These are phyloP conservation scores for Verbena officinalis DNA, from an alignment of 257 asterid genomes.

Conservation along the genomic window DNA sequence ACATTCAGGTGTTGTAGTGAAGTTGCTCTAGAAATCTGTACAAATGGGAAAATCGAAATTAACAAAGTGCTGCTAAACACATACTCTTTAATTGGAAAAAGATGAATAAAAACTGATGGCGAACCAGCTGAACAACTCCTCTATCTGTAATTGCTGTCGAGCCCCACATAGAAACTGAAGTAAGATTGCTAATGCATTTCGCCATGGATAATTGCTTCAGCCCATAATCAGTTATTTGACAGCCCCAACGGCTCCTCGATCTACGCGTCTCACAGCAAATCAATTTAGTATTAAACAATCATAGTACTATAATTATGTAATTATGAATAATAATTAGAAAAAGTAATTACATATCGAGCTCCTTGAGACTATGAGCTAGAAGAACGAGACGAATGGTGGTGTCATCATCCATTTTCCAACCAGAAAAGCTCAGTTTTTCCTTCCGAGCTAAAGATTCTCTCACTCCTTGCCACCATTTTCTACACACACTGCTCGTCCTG, in stretches of 20 bases:
- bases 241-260: conserved; percentile 96
- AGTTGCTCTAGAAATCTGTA: conserved; percentile 67
- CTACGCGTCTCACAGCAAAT: conserved; percentile 39
- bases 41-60: background rate
- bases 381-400: conserved; percentile 76
- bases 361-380: conserved; percentile 74
- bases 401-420: conserved; percentile 88
- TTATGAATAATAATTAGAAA: background rate
- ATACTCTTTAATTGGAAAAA: background rate
- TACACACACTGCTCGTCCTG: conserved; percentile 73
- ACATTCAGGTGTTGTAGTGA: conserved; percentile 79
- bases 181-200: conserved; percentile 70
- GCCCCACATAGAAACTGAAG: conserved; percentile 88
- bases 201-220: conserved; percentile 67
- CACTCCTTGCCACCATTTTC: conserved; percentile 90
- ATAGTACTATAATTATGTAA: background rate
- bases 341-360: conserved; percentile 88
- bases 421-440: conserved; percentile 71
- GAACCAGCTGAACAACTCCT: conserved; percentile 75
- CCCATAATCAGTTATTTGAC: conserved; percentile 87
- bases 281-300: background rate
- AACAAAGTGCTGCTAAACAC: too few relatives aligned
- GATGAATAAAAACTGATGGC: background rate
- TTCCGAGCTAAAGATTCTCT: conserved; percentile 69
- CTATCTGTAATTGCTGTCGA: conserved; percentile 69